Evolutionary conservation across 352 stramenopile genomes (phyloP), one percentile per base, ranked within the genome.

Genomic region (Globisporangium cylindrosporum): DNA sequence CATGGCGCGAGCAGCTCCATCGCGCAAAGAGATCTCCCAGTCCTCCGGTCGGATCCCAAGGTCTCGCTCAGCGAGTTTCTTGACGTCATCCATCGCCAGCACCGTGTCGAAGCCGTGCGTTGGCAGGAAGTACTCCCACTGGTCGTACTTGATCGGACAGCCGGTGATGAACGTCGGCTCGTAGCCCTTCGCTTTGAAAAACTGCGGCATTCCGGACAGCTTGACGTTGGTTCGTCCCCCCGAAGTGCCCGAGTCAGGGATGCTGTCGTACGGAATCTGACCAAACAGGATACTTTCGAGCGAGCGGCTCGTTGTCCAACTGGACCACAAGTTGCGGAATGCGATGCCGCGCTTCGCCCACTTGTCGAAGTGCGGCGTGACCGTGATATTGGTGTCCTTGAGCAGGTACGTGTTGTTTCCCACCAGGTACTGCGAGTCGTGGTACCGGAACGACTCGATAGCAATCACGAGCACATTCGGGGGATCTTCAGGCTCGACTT

Each of bases 281-380:
- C 68, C 82, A 59, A 79, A 90, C 25, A 87, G 48, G 36, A 87
- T 76, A 51, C 78, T 86, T 61, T 88, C 80, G 0, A 90, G 38
- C 0, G 82, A 87, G 2, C 82, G 78, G 72, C 80, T 90, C 18
- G 82, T 88, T 14, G 72, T 61, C 73, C 74, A 88, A 54, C 78
- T 88, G 10, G 82, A 90, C 80, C 82, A 90, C 49, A 88, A 69
- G 41, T 88, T 90, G 10, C 59, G 71, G 59, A 90, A 80, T 1
- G 78, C 76, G 9, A 90, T 66, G 29, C 78, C 78, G 4, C 76
- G 74, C 24, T 76, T 76, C 2, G 81, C 78, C 73, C 77, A 90
- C 43, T 60, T 63, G 36, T 90, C 78, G 20, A 88, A 88, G 12
- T 81, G 72, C 0, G 78, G 79, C 4, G 79, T 87, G 2, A 88